Base-by-base conservation (phyloP, 305 asterid species). In the Fraxinus floribunda region DNA sequence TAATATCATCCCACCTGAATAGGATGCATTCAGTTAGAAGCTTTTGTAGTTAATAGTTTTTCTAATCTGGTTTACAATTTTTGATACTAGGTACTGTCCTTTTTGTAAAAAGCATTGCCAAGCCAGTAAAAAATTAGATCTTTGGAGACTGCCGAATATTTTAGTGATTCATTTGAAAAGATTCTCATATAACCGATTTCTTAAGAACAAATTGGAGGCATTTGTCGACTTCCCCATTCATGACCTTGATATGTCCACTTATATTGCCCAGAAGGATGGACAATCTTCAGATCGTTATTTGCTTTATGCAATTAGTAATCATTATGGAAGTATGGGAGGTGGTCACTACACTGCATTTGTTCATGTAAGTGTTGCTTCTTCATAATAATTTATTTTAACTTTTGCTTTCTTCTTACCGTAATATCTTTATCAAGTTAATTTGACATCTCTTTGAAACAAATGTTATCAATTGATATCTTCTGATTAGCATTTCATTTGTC, bases 251-350 rank as follows among this genome's bases (percentile, higher is more conserved):
- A 87, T 95, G 82, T 92, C 97, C 32, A 68, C 78, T 71, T 93
- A 90, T 82, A 88, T 94, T 52, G 90, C 95, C 85, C 83, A 77
- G 81, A 91, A 89, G 81, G 93, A 84, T 72, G 94, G 90, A 75
- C 86, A 81, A 75, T 81, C 90, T 83, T 87, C 93, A 78, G 35
- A 89, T 71, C 92, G 94, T 24, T 96, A 94, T 79, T 84, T 88
- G 91, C 97, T 96, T 76, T 96, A 94, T 82, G 99, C 98, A 18
- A 90, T 96, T 79, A 94, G 98, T 84, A 96, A 94, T 88, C 99
- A 96, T 87, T 93, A 92, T 74, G 99, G 99, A 86, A 94, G 97
- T 86, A 92, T 93, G 97, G 98, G 98, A 81, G 98, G 98, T 22
- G 99, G 98, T 76, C 98, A 94, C 89, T 96, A 96, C 87, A 93